phyloP scores from a whole-genome alignment of 176 grass and related monocot species.

The Musa troglodytarum region DNA sequence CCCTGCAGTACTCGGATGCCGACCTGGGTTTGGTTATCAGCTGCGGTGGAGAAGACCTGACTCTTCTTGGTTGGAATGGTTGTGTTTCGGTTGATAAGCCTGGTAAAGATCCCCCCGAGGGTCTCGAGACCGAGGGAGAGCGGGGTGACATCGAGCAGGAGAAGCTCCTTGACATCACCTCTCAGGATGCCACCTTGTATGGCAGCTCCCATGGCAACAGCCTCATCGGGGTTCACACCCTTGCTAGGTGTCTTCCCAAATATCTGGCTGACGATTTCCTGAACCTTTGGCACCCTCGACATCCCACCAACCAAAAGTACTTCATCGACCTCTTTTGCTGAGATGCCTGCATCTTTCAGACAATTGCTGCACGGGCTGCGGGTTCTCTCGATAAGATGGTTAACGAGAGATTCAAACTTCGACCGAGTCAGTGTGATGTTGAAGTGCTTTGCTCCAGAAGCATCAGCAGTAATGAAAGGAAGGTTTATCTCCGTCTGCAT shows the following conservation, averaged over 20 bases:
- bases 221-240: conserved; percentile 96
- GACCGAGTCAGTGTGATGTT: conserved; percentile 86
- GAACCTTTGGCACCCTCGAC: conserved; percentile 95
- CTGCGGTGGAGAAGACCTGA: conserved; percentile 69
- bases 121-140: conserved; percentile 96
- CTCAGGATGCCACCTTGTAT: conserved; percentile 65
- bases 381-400: conserved; percentile 77
- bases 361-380: conserved; percentile 70
- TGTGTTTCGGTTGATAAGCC: conserved; percentile 83
- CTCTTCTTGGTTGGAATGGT: conserved; percentile 99
- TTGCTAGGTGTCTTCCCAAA: conserved; percentile 90
- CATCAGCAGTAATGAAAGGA: conserved; percentile 90
- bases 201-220: conserved; percentile 63
- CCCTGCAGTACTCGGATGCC: conserved; percentile 64
- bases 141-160: conserved; percentile 90
- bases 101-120: conserved; percentile 96
- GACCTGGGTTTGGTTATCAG: conserved; percentile 12
- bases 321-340: conserved; percentile 85
- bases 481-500: conserved; percentile 90
- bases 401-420: conserved; percentile 77
- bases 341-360: conserved; percentile 83
- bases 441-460: conserved; percentile 90
- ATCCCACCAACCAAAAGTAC: conserved; percentile 94
- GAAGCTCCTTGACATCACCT: conserved; percentile 97
- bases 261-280: conserved; percentile 77